Evolutionary conservation across 306 rosid genomes (phyloP).

Genomic region (Cucurbita argyrosperma): DNA sequence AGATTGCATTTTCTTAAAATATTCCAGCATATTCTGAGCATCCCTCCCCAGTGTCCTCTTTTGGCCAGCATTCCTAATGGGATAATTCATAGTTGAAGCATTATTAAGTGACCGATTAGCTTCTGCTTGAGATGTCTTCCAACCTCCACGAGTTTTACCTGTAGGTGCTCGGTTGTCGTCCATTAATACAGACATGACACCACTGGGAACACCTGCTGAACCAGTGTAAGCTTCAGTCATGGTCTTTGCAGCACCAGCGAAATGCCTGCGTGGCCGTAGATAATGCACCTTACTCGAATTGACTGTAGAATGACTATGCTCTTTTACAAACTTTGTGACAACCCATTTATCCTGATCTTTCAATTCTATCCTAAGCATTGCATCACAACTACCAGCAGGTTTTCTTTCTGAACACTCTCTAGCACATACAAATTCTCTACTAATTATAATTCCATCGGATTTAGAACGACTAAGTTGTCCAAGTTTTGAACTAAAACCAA

Average conservation of each 20-base stretch:
- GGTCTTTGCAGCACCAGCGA: constrained; percentile 62
- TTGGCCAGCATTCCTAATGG: constrained; percentile 24
- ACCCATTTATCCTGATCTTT: constrained; percentile 64
- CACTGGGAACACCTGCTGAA: constrained; percentile 70
- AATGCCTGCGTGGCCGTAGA: constrained; percentile 62
- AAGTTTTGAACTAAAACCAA: constrained; percentile 48
- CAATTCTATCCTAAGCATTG: constrained; percentile 62
- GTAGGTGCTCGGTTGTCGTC: constrained; percentile 41
- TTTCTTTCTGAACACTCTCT: constrained; percentile 59
- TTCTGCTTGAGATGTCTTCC: constrained; percentile 30
- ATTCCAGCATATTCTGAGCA: constrained; percentile 76
- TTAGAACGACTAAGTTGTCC: constrained; percentile 36
- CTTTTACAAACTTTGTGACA: constrained; percentile 71
- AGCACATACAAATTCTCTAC: constrained; percentile 59
- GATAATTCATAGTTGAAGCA: constrained; percentile 23
- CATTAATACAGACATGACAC: constrained; percentile 72
- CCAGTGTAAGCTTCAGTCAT: constrained; percentile 55
- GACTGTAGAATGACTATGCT: constrained; percentile 56
- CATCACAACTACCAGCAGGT: constrained; percentile 50
- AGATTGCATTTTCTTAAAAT: constrained; percentile 89
- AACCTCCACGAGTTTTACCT: constrained; percentile 38
- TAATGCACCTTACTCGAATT: constrained; percentile 37
- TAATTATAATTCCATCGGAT: constrained; percentile 30
- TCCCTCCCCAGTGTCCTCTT: constrained; percentile 73
- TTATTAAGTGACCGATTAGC: constrained; percentile 32